A percentile compares a stretch with the other conserved stretches of the same genome.
Evolutionary conservation across 2,329 filamentous ascomycete genomes (phyloP).

Genomic region (Pseudogymnoascus sp.): DNA sequence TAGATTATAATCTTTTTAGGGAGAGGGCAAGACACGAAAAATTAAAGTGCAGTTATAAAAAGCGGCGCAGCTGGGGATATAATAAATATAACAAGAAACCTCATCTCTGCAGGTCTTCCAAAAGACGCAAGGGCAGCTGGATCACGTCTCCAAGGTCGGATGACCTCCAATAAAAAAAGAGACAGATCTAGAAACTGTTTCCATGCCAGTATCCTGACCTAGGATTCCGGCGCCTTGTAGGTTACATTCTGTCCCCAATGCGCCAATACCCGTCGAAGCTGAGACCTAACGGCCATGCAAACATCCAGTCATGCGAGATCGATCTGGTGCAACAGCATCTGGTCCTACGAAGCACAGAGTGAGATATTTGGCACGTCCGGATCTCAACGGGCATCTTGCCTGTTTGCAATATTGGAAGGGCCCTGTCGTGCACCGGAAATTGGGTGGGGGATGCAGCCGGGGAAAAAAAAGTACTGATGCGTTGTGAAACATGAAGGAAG

Average conservation of each 20-base stretch:
- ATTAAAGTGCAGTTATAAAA: neutral
- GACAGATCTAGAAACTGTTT: conserved; percentile 4
- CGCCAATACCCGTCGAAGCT: conserved; percentile 1
- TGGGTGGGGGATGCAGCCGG: conserved; percentile 3
- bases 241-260: neutral
- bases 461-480: conserved; percentile 1
- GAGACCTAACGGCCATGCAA: conserved; percentile 8
- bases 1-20: neutral
- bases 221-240: neutral
- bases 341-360: conserved; percentile 4
- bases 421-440: conserved; percentile 2
- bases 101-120: neutral
- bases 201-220: conserved; percentile 2
- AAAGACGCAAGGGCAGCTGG: neutral
- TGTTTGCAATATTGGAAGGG: conserved; percentile 5
- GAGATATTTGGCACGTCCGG: neutral
- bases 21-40: neutral
- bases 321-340: conserved; percentile 7
- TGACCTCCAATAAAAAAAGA: conserved; percentile 4
- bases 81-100: neutral
- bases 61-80: neutral
- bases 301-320: conserved; percentile 10
- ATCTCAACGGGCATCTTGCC: conserved; percentile 4
- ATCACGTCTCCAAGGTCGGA: neutral
- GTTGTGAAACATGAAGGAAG: conserved; percentile 3